A percentile compares a stretch with the other conserved stretches of the same genome.
These are phyloP conservation scores for Tranzscheliella williamsii DNA, from an alignment of 1,284 basidiomycete species.

Conservation along the genomic window DNA sequence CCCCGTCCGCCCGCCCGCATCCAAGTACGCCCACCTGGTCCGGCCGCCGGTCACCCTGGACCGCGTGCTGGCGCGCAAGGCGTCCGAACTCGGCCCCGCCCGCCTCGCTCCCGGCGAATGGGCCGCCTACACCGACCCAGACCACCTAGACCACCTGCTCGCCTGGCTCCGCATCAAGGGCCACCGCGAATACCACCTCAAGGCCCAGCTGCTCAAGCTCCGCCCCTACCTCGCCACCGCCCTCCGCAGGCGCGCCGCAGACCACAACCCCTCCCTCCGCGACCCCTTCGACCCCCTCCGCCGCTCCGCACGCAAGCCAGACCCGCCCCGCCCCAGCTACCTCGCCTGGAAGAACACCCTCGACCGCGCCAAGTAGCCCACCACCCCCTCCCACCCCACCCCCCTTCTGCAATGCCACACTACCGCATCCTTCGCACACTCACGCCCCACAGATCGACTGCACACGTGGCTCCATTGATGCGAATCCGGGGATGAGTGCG, in stretches of 20 bases:
- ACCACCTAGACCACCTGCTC: conserved; percentile 81
- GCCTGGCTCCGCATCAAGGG: conserved; percentile 91
- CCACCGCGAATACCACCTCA: conserved; percentile 79
- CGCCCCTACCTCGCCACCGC: conserved; percentile 80
- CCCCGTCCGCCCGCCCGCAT: conserved; percentile 4
- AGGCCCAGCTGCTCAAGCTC: conserved; percentile 79
- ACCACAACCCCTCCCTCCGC: conserved; percentile 16
- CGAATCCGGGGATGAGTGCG: too few relatives aligned
- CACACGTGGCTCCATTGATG: too few relatives aligned
- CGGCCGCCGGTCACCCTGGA: conserved; percentile 53
- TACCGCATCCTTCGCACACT: too few relatives aligned
- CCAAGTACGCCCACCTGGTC: conserved; percentile 23
- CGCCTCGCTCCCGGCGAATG: conserved; percentile 78
- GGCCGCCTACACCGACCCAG: conserved; percentile 82
- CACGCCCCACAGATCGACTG: too few relatives aligned
- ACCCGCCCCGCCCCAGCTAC: conserved; percentile 1
- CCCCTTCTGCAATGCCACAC: too few relatives aligned
- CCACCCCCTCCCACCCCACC: too few relatives aligned
- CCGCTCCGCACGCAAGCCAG: background rate
- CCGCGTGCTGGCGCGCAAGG: conserved; percentile 6
- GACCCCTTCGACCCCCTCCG: conserved; percentile 9
- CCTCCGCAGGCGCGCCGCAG: conserved; percentile 63
- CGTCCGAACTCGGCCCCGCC: conserved; percentile 64
- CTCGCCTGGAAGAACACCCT: conserved; percentile 27
- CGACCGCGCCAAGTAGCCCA: conserved; percentile 20